Percentiles rank a stretch among this genome's conserved stretches.
Evolutionary conservation across 805 yeast species (phyloP).

Genomic region (Saturnispora diversa): DNA sequence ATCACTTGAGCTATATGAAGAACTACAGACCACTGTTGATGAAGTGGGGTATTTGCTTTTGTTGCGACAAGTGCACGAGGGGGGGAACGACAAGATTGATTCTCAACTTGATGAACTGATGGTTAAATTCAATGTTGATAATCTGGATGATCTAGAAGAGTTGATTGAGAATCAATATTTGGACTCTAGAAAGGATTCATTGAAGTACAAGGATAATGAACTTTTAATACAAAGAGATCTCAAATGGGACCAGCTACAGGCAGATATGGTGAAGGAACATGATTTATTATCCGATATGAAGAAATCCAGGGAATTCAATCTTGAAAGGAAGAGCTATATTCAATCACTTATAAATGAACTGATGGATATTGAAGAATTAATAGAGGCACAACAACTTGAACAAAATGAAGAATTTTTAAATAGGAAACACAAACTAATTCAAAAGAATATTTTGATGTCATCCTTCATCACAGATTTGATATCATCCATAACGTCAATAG

Average conservation of each 20-base stretch:
- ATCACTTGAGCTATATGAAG: not conserved
- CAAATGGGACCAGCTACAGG: not conserved
- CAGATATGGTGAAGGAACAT: not conserved
- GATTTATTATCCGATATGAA: not conserved
- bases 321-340: not conserved
- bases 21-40: not conserved
- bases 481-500: slow-evolving; percentile 27
- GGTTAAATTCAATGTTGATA: not conserved
- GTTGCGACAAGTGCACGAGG: not conserved
- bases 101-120: not conserved
- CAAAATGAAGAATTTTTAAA: not conserved
- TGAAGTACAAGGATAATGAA: no score
- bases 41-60: not conserved
- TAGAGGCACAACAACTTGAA: not conserved
- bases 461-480: slow-evolving; percentile 27
- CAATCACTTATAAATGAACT: slow-evolving; percentile 2
- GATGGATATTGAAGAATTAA: slow-evolving; percentile 1
- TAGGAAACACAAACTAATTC: not conserved
- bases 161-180: not conserved
- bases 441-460: slow-evolving; percentile 1
- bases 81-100: not conserved
- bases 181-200: not conserved
- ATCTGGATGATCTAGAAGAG: not conserved
- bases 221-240: no score
- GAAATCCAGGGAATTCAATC: not conserved